Percentiles rank a stretch among this genome's conserved stretches.
phyloP scores from a whole-genome alignment of 805 yeast species.

The Starmerella bacillaris region DNA sequence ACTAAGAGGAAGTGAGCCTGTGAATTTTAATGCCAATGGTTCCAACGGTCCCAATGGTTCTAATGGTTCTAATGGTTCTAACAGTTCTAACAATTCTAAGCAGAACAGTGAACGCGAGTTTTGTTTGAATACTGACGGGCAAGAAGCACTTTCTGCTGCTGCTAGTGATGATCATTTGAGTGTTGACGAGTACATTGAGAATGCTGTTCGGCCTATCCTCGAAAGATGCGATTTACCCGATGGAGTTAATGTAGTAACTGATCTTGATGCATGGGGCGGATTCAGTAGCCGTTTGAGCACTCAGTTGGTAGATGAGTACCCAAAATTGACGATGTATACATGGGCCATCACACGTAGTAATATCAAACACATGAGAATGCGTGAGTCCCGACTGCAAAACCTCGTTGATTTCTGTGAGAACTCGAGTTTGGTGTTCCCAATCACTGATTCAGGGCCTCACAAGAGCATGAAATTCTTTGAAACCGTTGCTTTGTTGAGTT shows the following conservation, averaged over 20 bases:
- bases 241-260: slow-evolving; percentile 55
- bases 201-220: slow-evolving; percentile 38
- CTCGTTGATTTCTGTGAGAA: slow-evolving; percentile 10
- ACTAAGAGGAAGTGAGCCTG: slow-evolving; percentile 17
- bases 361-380: background rate
- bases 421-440: slow-evolving; percentile 14
- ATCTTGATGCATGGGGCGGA: slow-evolving; percentile 71
- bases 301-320: slow-evolving; percentile 36
- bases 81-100: background rate
- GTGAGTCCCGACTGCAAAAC: slow-evolving; percentile 11
- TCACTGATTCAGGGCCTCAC: slow-evolving; percentile 7
- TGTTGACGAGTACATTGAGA: slow-evolving; percentile 37
- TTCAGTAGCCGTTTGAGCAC: slow-evolving; percentile 35
- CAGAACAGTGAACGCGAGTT: background rate
- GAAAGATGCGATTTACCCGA: slow-evolving; percentile 61
- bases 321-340: slow-evolving; percentile 10
- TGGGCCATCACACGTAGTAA: slow-evolving; percentile 10
- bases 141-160: slow-evolving; percentile 33
- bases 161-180: slow-evolving; percentile 17
- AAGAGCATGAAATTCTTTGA: slow-evolving; percentile 25
- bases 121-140: slow-evolving; percentile 33
- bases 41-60: slow-evolving; percentile 5
- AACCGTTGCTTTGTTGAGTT: slow-evolving; percentile 26
- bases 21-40: background rate
- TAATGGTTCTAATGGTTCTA: background rate